A percentile compares a stretch with the other conserved stretches of the same genome.
Conservation (phyloP, 192 early-diverging fungal genomes). For the Mortierella hygrophila region DNA sequence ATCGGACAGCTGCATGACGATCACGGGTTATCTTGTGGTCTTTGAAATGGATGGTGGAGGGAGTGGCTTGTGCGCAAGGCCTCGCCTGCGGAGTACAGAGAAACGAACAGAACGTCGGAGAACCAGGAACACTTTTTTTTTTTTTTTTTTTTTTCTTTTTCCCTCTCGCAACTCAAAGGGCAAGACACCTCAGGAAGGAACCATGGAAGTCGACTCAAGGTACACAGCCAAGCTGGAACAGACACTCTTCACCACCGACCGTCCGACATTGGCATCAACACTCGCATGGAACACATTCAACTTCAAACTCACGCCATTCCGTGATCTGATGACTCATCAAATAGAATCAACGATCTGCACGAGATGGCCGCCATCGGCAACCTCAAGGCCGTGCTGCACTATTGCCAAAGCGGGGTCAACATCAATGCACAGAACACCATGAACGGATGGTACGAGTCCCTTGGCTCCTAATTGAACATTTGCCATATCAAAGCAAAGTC, state of each 20-base stretch:
- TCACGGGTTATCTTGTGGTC: background rate
- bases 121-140: background rate
- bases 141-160: too few species aligned
- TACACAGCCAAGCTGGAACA: background rate
- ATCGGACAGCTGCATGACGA: background rate
- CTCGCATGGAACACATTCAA: background rate
- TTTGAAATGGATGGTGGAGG: background rate
- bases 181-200: background rate
- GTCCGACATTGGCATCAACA: background rate
- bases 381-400: slow-evolving; percentile 72
- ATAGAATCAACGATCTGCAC: slow-evolving; percentile 58
- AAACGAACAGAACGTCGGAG: background rate
- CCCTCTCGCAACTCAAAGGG: too few species aligned
- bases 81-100: background rate
- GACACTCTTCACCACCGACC: background rate
- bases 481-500: background rate
- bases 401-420: slow-evolving; percentile 73
- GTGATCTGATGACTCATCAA: background rate
- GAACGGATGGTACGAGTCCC: slow-evolving; percentile 71
- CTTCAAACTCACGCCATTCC: background rate
- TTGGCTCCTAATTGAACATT: background rate
- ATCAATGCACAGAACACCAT: slow-evolving; percentile 79
- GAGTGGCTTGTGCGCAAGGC: slow-evolving; percentile 5
- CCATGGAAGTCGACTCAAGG: slow-evolving; percentile 34
- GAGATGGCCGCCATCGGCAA: slow-evolving; percentile 77